These are phyloP conservation scores for Helicocarpus griseus DNA, from an alignment of 2,329 filamentous ascomycete species.

Conservation along the genomic window DNA sequence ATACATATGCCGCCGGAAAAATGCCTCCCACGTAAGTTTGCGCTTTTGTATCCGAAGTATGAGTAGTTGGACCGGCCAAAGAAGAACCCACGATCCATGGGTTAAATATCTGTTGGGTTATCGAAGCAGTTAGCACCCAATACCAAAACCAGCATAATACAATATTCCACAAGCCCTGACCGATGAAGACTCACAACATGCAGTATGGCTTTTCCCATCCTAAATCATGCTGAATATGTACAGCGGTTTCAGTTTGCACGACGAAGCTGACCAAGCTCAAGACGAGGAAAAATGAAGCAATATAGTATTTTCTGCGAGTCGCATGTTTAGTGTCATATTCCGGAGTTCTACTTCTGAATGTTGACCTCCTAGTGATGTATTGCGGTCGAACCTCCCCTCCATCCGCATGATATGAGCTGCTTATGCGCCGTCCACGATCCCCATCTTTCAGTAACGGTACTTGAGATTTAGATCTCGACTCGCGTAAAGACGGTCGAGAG, in stretches of 20 bases:
- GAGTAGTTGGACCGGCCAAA: constrained; percentile 78
- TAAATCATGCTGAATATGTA: constrained; percentile 85
- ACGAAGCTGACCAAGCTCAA: constrained; percentile 81
- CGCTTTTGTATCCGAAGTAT: constrained; percentile 72
- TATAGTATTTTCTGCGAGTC: constrained; percentile 74
- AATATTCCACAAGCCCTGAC: too few relatives aligned
- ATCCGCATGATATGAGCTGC: constrained; percentile 14
- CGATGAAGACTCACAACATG: constrained; percentile 63
- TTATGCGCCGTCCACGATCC: constrained; percentile 27
- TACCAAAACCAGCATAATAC: too few relatives aligned
- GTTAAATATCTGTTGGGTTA: constrained; percentile 74
- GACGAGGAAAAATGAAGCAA: constrained; percentile 73
- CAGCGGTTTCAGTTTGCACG: constrained; percentile 88
- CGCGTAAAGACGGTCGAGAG: constrained; percentile 39
- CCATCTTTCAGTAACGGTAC: constrained; percentile 47
- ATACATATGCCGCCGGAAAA: constrained; percentile 67
- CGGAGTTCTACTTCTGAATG: constrained; percentile 71
- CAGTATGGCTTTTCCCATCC: constrained; percentile 98
- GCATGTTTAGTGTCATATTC: constrained; percentile 52
- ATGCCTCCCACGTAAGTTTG: constrained; percentile 67
- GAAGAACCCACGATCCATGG: constrained; percentile 81
- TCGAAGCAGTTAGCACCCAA: too few relatives aligned
- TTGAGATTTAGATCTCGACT: constrained; percentile 36
- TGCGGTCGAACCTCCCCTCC: constrained; percentile 22
- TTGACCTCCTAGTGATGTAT: constrained; percentile 48